Percentiles rank a stretch among this genome's conserved stretches.
Evolutionary conservation across 805 yeast genomes (phyloP).

Genomic region (Hanseniaspora clermontiae): DNA sequence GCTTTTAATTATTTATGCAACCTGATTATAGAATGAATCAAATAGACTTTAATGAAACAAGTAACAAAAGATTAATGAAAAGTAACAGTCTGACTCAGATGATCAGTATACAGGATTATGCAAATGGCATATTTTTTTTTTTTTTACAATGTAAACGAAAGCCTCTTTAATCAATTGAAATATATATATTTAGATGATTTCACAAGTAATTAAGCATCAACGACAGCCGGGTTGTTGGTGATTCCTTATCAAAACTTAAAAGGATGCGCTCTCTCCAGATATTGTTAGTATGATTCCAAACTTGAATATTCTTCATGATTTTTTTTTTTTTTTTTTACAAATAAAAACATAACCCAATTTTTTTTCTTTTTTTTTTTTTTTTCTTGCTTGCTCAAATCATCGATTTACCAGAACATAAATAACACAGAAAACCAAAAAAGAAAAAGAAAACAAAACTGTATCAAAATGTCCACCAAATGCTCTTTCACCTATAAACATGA

Average conservation of each 20-base stretch:
- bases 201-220: background rate
- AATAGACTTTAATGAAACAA: background rate
- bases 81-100: too few relatives aligned
- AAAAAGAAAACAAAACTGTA: constrained; percentile 3
- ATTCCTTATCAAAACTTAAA: background rate
- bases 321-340: background rate
- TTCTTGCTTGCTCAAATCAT: too few relatives aligned
- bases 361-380: background rate
- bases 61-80: too few relatives aligned
- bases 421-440: background rate
- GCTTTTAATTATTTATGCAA: too few relatives aligned
- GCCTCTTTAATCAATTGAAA: background rate
- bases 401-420: background rate
- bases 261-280: background rate
- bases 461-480: constrained; percentile 31
- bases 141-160: too few relatives aligned
- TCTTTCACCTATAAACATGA: constrained; percentile 33
- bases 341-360: background rate
- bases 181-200: background rate
- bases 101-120: too few relatives aligned
- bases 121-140: too few relatives aligned
- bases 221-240: constrained; percentile 2
- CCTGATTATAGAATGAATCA: background rate
- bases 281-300: too few relatives aligned
- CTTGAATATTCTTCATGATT: background rate